These are phyloP conservation scores for Nothophytophthora sp. DNA, from an alignment of 352 stramenopile genomes.

Conservation along the genomic window DNA sequence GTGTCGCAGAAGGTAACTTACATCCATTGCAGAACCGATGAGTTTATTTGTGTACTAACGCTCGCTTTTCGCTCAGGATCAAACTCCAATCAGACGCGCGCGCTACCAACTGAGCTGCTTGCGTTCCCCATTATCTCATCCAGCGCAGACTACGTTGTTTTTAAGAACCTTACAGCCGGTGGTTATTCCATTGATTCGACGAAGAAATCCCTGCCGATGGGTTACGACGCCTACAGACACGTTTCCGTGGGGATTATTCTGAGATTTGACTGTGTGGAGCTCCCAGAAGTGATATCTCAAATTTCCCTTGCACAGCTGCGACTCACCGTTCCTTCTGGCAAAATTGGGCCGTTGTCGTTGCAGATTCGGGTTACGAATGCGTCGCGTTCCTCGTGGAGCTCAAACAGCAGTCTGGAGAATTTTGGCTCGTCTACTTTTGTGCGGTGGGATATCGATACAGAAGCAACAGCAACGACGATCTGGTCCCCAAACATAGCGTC, in stretches of 20 bases:
- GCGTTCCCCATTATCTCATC: conserved; percentile 17
- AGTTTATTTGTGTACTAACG: no score
- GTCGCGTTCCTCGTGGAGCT: conserved; percentile 6
- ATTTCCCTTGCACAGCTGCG: conserved; percentile 27
- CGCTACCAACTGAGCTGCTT: conserved; percentile 12
- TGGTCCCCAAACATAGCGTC: conserved; percentile 34
- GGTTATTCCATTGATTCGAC: conserved; percentile 9
- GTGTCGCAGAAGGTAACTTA: conserved; percentile 21
- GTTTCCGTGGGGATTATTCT: conserved; percentile 15
- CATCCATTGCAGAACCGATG: no score
- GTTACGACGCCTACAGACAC: conserved; percentile 15
- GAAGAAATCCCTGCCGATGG: conserved; percentile 13
- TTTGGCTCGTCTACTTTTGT: conserved; percentile 28
- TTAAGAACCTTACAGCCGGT: conserved; percentile 5
- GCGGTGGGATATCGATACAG: conserved; percentile 27
- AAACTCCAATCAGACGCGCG: conserved; percentile 7
- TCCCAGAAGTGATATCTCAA: conserved; percentile 31
- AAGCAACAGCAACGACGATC: conserved; percentile 19
- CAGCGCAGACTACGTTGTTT: conserved; percentile 11
- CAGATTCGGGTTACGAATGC: conserved; percentile 34
- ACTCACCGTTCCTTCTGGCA: conserved; percentile 40
- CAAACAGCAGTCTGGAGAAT: conserved; percentile 12
- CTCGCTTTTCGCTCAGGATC: no score
- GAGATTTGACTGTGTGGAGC: conserved; percentile 14
- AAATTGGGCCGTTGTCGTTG: conserved; percentile 43